These are phyloP conservation scores for Xylariaceae sp. DNA, from an alignment of 2,329 filamentous ascomycete species.

Conservation along the genomic window DNA sequence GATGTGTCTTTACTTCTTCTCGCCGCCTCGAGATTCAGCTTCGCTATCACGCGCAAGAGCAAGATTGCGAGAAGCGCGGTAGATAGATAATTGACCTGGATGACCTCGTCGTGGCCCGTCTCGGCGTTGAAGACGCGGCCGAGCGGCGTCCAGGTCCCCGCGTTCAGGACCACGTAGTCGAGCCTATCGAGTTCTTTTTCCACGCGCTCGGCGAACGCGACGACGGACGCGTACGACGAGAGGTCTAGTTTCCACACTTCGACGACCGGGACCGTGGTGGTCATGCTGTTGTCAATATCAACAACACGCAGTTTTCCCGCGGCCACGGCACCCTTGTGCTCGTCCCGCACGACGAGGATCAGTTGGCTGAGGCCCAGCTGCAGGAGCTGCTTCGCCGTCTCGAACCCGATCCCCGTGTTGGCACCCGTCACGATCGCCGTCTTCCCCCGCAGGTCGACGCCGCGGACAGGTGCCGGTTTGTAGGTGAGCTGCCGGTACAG, in stretches of 20 bases:
- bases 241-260: slow-evolving; percentile 17
- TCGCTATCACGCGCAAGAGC: slow-evolving; percentile 38
- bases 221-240: slow-evolving; percentile 12
- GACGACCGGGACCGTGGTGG: background rate
- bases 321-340: slow-evolving; percentile 17
- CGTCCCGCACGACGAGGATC: slow-evolving; percentile 33
- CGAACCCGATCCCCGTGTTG: slow-evolving; percentile 34
- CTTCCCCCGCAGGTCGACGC: slow-evolving; percentile 13
- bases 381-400: slow-evolving; percentile 31
- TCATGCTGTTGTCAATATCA: background rate
- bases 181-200: background rate
- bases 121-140: slow-evolving; percentile 4
- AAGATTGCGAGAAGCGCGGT: slow-evolving; percentile 43
- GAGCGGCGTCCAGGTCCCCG: slow-evolving; percentile 23
- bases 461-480: background rate
- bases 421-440: slow-evolving; percentile 35
- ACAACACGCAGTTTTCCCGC: slow-evolving; percentile 7
- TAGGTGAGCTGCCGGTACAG: background rate
- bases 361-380: slow-evolving; percentile 27
- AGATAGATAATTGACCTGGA: slow-evolving; percentile 46
- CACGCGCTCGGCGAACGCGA: slow-evolving; percentile 6
- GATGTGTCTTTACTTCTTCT: too few species aligned
- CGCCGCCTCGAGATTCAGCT: slow-evolving; percentile 27
- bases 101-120: slow-evolving; percentile 35
- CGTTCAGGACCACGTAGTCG: slow-evolving; percentile 25